Evolutionary conservation across 2,329 filamentous ascomycete genomes (phyloP).

Genomic region (Paradendryphiella salina): DNA sequence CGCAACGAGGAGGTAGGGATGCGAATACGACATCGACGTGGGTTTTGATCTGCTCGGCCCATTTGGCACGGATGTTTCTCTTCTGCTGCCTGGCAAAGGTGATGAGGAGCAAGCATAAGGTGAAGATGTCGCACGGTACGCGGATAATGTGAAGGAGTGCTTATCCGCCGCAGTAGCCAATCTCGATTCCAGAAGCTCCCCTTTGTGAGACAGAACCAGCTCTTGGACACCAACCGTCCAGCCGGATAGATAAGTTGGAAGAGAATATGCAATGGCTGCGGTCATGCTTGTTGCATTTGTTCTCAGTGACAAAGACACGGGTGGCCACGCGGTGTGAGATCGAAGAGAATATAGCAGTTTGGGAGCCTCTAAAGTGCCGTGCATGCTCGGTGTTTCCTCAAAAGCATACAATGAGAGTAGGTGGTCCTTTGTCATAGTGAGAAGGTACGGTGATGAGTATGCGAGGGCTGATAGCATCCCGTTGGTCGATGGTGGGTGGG

Average conservation of each 20-base stretch:
- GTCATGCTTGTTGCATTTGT: constrained; percentile 65
- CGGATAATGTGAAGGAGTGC: constrained; percentile 50
- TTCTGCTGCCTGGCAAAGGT: constrained; percentile 32
- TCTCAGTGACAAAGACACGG: constrained; percentile 82
- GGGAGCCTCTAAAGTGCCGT: constrained; percentile 48
- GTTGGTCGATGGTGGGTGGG: constrained; percentile 64
- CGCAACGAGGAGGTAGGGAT: constrained; percentile 83
- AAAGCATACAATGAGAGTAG: constrained; percentile 77
- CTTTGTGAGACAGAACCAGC: constrained; percentile 64
- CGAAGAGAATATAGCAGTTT: constrained; percentile 74
- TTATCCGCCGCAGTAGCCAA: constrained; percentile 56
- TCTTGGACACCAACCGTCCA: constrained; percentile 96
- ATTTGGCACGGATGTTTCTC: constrained; percentile 23
- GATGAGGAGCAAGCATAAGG: constrained; percentile 34
- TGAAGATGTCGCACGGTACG: constrained; percentile 31
- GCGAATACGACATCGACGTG: constrained; percentile 60
- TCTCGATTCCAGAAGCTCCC: constrained; percentile 55
- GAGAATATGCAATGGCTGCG: constrained; percentile 85
- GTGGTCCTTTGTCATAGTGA: constrained; percentile 76
- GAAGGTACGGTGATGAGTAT: constrained; percentile 71
- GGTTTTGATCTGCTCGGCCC: constrained; percentile 45
- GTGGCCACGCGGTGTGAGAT: constrained; percentile 77
- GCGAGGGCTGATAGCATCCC: constrained; percentile 72
- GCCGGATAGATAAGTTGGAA: constrained; percentile 73
- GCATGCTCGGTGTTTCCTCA: constrained; percentile 10